phyloP scores from a whole-genome alignment of 495 filamentous ascomycete genomes.

The Aspergillus cavernicola region DNA sequence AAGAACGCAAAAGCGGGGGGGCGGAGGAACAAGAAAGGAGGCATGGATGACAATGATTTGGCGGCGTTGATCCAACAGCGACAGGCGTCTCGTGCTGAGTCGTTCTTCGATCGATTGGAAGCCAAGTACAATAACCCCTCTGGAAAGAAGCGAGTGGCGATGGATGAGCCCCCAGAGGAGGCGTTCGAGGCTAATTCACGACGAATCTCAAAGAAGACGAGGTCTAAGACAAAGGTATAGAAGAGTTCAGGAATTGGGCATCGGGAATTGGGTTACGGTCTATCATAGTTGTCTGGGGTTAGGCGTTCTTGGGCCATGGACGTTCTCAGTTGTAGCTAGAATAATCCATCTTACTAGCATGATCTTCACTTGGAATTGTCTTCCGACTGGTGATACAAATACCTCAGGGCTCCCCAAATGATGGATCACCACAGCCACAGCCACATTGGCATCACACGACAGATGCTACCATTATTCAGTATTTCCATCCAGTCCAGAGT shows the following conservation, averaged over 20 bases:
- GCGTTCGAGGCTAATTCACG: constrained; percentile 29
- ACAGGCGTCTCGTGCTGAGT: constrained; percentile 44
- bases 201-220: constrained; percentile 35
- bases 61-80: constrained; percentile 56
- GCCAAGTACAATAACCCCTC: constrained; percentile 63
- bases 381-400: constrained; percentile 12
- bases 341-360: neutral
- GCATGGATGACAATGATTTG: constrained; percentile 39
- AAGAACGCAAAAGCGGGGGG: constrained; percentile 21
- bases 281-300: no score
- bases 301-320: neutral
- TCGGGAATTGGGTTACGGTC: no score
- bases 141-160: constrained; percentile 26
- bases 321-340: neutral
- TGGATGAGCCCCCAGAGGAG: constrained; percentile 30
- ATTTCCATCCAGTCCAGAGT: neutral
- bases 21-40: constrained; percentile 26
- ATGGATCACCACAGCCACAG: constrained; percentile 4
- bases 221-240: constrained; percentile 32
- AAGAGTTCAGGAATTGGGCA: neutral
- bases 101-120: constrained; percentile 65
- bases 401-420: neutral
- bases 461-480: neutral
- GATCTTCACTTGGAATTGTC: constrained; percentile 3
- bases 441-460: constrained; percentile 12